These are phyloP conservation scores for Aspergillus pseudoglaucus DNA, from an alignment of 2,329 filamentous ascomycete genomes.

Conservation along the genomic window DNA sequence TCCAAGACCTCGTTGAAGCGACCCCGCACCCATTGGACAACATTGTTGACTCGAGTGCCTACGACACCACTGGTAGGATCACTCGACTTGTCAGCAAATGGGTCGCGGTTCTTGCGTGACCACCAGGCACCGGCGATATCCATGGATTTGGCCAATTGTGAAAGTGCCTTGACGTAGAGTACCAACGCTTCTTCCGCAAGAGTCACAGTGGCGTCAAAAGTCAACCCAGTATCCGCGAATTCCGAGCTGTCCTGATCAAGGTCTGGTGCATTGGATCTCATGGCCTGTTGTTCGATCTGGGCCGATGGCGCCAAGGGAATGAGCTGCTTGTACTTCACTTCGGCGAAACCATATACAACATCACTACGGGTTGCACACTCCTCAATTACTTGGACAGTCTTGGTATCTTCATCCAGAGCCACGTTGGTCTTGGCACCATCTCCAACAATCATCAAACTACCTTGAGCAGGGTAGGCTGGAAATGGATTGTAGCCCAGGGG, in stretches of 20 bases:
- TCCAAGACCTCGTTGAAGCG: constrained; percentile 97
- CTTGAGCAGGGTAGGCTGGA: constrained; percentile 72
- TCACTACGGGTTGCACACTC: constrained; percentile 89
- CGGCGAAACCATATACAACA: constrained; percentile 94
- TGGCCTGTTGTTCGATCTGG: constrained; percentile 25
- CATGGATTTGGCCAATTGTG: constrained; percentile 87
- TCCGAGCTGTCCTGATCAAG: constrained; percentile 34
- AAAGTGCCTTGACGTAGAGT: constrained; percentile 89
- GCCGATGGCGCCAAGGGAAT: constrained; percentile 74
- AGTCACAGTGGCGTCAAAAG: constrained; percentile 74
- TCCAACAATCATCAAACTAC: constrained; percentile 58
- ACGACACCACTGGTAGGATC: constrained; percentile 47
- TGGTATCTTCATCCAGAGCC: constrained; percentile 70
- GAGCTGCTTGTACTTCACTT: constrained; percentile 98
- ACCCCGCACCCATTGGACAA: constrained; percentile 89
- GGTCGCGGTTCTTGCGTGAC: constrained; percentile 68
- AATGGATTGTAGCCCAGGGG: constrained; percentile 59
- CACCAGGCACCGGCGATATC: constrained; percentile 93
- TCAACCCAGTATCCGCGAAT: constrained; percentile 70
- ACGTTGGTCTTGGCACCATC: constrained; percentile 57
- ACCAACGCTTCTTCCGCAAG: constrained; percentile 93
- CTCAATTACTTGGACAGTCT: constrained; percentile 74
- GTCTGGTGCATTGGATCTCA: constrained; percentile 21
- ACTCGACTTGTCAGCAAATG: constrained; percentile 41
- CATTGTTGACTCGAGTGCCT: constrained; percentile 73